Conservation (phyloP, 1,139 yeast species). For the Magnusiomyces fungicola region DNA sequence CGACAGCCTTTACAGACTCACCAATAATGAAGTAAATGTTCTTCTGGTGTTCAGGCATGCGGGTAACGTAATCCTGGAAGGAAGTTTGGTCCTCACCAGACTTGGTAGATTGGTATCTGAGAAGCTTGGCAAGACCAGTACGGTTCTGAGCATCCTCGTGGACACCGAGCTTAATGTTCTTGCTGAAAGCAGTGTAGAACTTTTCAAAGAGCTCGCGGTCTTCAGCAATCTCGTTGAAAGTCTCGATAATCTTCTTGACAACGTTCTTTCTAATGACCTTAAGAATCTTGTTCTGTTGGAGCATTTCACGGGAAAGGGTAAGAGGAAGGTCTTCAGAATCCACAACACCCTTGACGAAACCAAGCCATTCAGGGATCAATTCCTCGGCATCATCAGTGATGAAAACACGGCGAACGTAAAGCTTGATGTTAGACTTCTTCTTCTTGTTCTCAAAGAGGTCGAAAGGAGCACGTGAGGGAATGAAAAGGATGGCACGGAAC, state of each 20-base stretch:
- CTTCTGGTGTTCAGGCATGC: constrained; percentile 99
- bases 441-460: constrained; percentile 95
- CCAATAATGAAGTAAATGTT: constrained; percentile 99
- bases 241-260: constrained; percentile 96
- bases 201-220: constrained; percentile 98
- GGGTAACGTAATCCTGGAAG: constrained; percentile 91
- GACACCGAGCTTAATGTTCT: constrained; percentile 97
- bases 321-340: constrained; percentile 99
- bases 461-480: constrained; percentile 99
- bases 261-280: constrained; percentile 99
- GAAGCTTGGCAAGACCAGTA: constrained; percentile 85
- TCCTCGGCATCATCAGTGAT: constrained; percentile 99
- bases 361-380: constrained; percentile 97
- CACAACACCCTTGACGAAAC: constrained; percentile 97
- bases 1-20: constrained; percentile 96
- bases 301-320: constrained; percentile 99
- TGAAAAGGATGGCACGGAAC: constrained; percentile 94
- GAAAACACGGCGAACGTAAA: constrained; percentile 99
- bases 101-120: constrained; percentile 96
- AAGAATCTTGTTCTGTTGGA: constrained; percentile 99
- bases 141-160: constrained; percentile 99
- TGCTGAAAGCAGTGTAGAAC: constrained; percentile 96
- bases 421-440: constrained; percentile 98
- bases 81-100: constrained; percentile 88
- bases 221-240: constrained; percentile 98